Base-by-base conservation (phyloP, 495 filamentous ascomycete genomes). In the Chaetomium tenue region DNA sequence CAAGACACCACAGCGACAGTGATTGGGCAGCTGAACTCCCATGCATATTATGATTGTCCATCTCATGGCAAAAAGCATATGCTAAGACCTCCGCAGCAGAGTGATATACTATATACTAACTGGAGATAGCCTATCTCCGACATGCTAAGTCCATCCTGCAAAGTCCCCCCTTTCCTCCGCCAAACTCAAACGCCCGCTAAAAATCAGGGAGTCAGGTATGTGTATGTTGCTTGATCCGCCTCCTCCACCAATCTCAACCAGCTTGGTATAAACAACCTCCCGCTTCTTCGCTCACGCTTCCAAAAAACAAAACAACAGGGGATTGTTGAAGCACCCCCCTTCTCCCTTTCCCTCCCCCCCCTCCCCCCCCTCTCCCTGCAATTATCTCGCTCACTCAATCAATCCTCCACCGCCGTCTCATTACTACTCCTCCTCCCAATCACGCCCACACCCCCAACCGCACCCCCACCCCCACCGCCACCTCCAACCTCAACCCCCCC, bases 391-490 rank as follows among this genome's bases (percentile, higher is more conserved):
- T 13, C 37, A 53, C 15, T 13, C 23, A 26, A 2, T n/a, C 37
- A 52, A 42, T 44, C 48, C 48, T 44, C 30, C 58, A 51, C 46
- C 7, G 58, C 58, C 25, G 18, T 20, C 13, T 61, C 44, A 37
- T 1, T 28, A 26, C 7, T 44, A n/a, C 1, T 44, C 33, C 26
- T 42, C 39, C 39, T 25, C 20, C 23, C 56, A n/a, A n/a, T n/a
- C n/a, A n/a, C n/a, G n/a, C n/a, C n/a, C n/a, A n/a, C n/a, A 11
- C 16, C 39, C 3, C 44, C 42, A 25, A 39, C 15, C 3, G 16
- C 12, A 18, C 25, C 44, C 15, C 5, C 28, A 20, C 33, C 13
- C 22, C 12, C 47, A 13, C 22, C 22, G 13, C 33, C 59, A 37
- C 5, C 8, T 8, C 33, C 33, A 37, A 9, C 23, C 33, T 37